A percentile compares a stretch with the other conserved stretches of the same genome.
phyloP scores from a whole-genome alignment of 768 basidiomycete species.

The Myochromella boudieri region DNA sequence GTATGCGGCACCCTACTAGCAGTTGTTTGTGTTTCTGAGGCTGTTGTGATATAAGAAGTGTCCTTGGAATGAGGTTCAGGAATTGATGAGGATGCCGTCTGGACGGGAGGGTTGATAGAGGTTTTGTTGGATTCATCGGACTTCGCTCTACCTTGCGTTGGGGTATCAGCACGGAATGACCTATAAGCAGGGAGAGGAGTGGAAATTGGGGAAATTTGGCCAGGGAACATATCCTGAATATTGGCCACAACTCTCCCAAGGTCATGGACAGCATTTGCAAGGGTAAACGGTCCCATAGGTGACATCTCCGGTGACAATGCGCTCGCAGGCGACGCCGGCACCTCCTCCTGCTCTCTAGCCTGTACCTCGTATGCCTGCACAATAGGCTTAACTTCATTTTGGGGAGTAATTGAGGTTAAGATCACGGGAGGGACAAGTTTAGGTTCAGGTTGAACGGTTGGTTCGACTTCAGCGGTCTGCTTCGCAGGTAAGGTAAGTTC shows the following conservation, averaged over 20 bases:
- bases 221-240: slow-evolving; percentile 22
- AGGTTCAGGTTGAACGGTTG: no score
- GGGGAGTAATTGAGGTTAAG: neutral
- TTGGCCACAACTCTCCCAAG: slow-evolving; percentile 21
- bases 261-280: slow-evolving; percentile 20
- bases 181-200: slow-evolving; percentile 11
- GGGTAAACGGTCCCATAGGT: slow-evolving; percentile 19
- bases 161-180: slow-evolving; percentile 11
- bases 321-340: neutral
- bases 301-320: slow-evolving; percentile 6
- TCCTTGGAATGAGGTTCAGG: neutral
- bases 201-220: slow-evolving; percentile 20
- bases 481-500: no score
- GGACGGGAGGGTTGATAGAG: no score
- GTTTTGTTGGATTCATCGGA: no score
- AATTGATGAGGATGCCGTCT: no score
- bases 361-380: neutral
- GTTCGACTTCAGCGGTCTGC: no score
- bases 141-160: no score
- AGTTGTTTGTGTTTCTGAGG: no score
- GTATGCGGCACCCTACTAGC: no score
- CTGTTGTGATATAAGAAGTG: no score
- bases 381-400: neutral
- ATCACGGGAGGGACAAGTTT: no score
- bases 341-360: neutral